Base-by-base conservation (phyloP, 768 basidiomycete species). In the Termitomyces sp. region DNA sequence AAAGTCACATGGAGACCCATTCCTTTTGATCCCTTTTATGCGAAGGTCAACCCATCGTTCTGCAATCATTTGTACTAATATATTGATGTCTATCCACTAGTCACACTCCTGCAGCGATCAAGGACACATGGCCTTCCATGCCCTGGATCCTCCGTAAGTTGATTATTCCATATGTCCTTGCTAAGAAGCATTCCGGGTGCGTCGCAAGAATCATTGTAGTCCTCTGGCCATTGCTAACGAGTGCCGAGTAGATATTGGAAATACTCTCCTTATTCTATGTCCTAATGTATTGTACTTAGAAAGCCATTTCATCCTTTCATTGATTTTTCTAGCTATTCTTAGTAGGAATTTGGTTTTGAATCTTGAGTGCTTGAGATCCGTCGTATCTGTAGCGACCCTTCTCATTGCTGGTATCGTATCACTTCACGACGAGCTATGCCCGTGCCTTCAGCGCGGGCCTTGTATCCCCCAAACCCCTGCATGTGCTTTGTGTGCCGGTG, bases 111-210 rank as follows among this genome's bases (percentile, higher is more conserved):
- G 65, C 71, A 3, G 71, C 72, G 27, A 67, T 66, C 58, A 75
- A 75, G 56, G 66, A 63, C 16, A 49, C 62, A n/a, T 78, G 71
- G 70, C 77, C 77, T 0, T 58, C 62, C 1, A 66, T 77, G 60
- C 73, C 75, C 2, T 75, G 75, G 73, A 45, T 76, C 19, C 57
- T 77, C 4, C 69, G 71, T 32, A 73, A 75, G 51, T 12, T 75
- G 6, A 56, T 74, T 3, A 53, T 75, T 3, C 75, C 77, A 8
- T 75, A 71, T 57, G 38, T 75, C 12, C 59, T 77, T 7, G 74
- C 73, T 5, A 65, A 59, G 47, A 67, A 59, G 55, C 42, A 75
- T 50, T 67, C 72, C 7, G 75, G 75, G 75, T 75, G 62, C 31
- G 71, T 59, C 11, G 8, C 6, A 46, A 52, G 21, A 23, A 19